A percentile compares a stretch with the other conserved stretches of the same genome.
Evolutionary conservation across 345 rosid species (phyloP).

Genomic region (Anacardium occidentale): DNA sequence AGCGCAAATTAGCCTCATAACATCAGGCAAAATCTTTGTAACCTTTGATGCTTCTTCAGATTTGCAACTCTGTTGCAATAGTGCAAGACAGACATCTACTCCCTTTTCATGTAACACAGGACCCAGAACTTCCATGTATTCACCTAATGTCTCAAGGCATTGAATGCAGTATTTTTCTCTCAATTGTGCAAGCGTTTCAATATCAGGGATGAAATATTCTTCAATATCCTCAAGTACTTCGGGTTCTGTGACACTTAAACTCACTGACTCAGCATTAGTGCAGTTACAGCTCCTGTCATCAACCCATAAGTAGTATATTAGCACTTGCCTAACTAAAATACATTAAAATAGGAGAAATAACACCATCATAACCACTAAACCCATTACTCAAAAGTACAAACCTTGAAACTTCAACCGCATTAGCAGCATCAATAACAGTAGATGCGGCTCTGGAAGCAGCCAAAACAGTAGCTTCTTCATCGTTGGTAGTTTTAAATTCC

Average conservation of each 20-base stretch:
- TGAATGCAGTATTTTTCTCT: conserved; percentile 94
- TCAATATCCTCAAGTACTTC: conserved; percentile 47
- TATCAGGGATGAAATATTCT: conserved; percentile 69
- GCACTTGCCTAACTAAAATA: conserved; percentile 15
- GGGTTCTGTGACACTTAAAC: conserved; percentile 34
- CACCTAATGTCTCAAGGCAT: conserved; percentile 89
- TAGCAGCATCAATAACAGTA: conserved; percentile 91
- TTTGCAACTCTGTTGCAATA: conserved; percentile 65
- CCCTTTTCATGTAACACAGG: conserved; percentile 98
- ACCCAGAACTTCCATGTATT: conserved; percentile 95
- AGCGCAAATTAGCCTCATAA: conserved; percentile 97
- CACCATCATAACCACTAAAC: conserved; percentile 18
- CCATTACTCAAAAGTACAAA: conserved; percentile 31
- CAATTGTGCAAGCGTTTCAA: conserved; percentile 66
- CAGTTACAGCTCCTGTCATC: conserved; percentile 51
- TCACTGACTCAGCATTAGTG: conserved; percentile 38
- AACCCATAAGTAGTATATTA: conserved; percentile 29
- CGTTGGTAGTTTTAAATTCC: conserved; percentile 65
- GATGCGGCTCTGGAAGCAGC: conserved; percentile 92
- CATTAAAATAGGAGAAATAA: conserved; percentile 14
- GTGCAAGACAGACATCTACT: conserved; percentile 85
- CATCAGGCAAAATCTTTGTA: conserved; percentile 71
- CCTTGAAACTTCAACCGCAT: conserved; percentile 77
- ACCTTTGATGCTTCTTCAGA: conserved; percentile 45
- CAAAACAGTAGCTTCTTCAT: conserved; percentile 84